Base-by-base conservation (phyloP, 1,284 basidiomycete species). In the Ustilago esculenta region DNA sequence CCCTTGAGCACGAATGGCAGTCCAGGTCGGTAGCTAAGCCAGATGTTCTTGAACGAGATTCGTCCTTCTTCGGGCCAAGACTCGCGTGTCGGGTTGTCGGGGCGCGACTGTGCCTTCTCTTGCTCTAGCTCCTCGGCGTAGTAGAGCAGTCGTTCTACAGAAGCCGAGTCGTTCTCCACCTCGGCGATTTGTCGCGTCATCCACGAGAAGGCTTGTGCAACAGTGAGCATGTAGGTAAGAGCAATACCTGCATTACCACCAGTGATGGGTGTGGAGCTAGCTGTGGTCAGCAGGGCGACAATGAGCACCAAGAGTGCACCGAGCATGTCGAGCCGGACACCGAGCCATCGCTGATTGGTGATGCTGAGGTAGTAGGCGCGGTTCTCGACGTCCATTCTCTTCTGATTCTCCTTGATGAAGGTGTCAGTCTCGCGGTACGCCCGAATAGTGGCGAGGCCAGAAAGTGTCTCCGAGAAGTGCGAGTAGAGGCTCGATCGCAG, bases 291-390 rank as follows among this genome's bases (percentile, higher is more conserved):
- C 18, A 81, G 44, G 4, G 76, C 80, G 12, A 77, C 73, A 24
- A 81, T 67, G 21, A 81, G 60, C 32, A 78, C 77, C 17, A 81
- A 69, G 8, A 80, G 37, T 10, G 77, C 70, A 30, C 82, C 82
- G n/a, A 83, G 63, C 20, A 81, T 29, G 60, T 83, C 84, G 7
- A 90, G 83, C 2, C 88, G 84, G 15, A 89, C 72, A 61, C 90
- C 91, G 20, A 95, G 88, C 92, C 92, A 94, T 53, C 92, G 87
- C 87, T 91, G 83, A 80, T 93, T 94, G 12, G 87, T 85, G 20
- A 90, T 86, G 0, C 90, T 92, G 61, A 95, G 82, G 87, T 89
- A 92, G 81, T 94, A 95, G 2, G 93, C 92, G 32, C 91, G 86
- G 79, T 96, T 95, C 84, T 97, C 92, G 40, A 90, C 84, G 74